A percentile compares a stretch with the other conserved stretches of the same genome.
These are phyloP conservation scores for Adenanthera pavonina DNA, from an alignment of 306 rosid genomes.

Conservation along the genomic window DNA sequence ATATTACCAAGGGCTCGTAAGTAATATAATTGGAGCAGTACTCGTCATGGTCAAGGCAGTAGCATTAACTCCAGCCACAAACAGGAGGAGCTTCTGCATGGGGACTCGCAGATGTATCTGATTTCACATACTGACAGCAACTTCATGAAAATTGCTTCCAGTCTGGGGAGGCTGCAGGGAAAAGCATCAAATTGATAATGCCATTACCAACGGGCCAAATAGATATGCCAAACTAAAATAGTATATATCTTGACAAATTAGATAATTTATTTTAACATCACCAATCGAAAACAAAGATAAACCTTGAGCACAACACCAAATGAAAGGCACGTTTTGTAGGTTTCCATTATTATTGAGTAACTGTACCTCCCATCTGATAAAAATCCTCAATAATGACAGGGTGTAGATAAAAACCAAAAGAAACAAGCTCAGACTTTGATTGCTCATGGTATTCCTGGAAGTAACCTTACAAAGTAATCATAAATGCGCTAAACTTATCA, in stretches of 20 bases:
- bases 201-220: constrained; percentile 18
- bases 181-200: constrained; percentile 34
- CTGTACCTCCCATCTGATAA: constrained; percentile 6
- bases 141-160: constrained; percentile 47
- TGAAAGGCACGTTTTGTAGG: constrained; percentile 15
- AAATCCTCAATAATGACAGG: constrained; percentile 19
- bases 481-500: background rate
- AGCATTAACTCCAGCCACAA: constrained; percentile 84
- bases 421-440: constrained; percentile 9
- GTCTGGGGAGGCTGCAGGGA: constrained; percentile 51
- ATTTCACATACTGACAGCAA: constrained; percentile 41
- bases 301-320: constrained; percentile 24
- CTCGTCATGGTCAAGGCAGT: constrained; percentile 78
- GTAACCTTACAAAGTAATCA: background rate
- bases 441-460: background rate
- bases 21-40: constrained; percentile 74
- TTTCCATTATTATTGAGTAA: constrained; percentile 22
- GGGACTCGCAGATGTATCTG: constrained; percentile 44
- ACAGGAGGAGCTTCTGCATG: constrained; percentile 40
- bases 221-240: constrained; percentile 32
- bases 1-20: constrained; percentile 75
- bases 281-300: constrained; percentile 17
- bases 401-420: background rate
- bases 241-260: constrained; percentile 29
- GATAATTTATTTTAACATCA: constrained; percentile 13